Base-by-base conservation (phyloP, 345 rosid genomes). In the Bruguiera sexangula region DNA sequence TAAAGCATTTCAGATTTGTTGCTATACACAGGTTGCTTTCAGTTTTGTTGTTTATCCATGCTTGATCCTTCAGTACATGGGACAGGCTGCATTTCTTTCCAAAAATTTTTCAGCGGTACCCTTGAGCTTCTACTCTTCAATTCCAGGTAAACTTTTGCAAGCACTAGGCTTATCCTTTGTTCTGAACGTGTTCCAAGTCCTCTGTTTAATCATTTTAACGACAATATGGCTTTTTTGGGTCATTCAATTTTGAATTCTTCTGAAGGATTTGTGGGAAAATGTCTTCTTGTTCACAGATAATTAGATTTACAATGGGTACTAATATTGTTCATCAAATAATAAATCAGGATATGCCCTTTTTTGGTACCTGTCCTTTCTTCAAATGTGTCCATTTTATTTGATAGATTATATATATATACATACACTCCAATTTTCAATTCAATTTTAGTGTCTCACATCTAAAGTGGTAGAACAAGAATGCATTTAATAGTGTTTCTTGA, bases 41-140 rank as follows among this genome's bases (percentile, higher is more conserved):
- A 70, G 81, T 68, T 82, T 86, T 73, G 77, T 90, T 50, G 86
- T 87, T 56, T 95, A 90, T 81, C 99, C 99, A 18, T 92, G 97
- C 79, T 82, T 95, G 60, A 95, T 95, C 82, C 92, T 95, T 78
- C 99, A 95, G 76, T 95, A 95, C 84, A 86, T 95, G 98, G 99
- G 98, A 32, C 97, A 92, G 80, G 96, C 98, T 50, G 98, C 99
- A 48, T 95, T 86, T 84, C 81, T 92, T 75, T 92, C 98, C 37
- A 88, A 85, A 83, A 95, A 95, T 57, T 76, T 83, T 68, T 81
- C 87, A 52, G 82, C 85, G 30, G 74, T 78, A 64, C 79, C 87
- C 39, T 43, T 77, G 67, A 90, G 94, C 86, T 95, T 95, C 75
- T 86, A 85, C 69, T 84, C 88, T 64, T 92, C 99, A 50, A 82